phyloP scores from a whole-genome alignment of 2,329 filamentous ascomycete genomes.

The Neonectria ditissima region DNA sequence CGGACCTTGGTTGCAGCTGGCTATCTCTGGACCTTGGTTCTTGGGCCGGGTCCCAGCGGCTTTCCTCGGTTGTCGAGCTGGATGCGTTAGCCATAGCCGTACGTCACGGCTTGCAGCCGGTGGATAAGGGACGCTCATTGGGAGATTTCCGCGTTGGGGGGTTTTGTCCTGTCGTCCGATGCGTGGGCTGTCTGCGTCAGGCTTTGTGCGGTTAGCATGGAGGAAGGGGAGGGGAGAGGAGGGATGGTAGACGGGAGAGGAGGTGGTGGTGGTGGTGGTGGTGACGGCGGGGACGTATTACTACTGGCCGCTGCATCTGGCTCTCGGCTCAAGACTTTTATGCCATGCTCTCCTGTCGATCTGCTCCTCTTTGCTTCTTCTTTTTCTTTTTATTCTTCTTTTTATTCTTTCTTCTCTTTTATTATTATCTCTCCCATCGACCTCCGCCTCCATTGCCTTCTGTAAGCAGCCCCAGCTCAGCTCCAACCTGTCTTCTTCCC shows the following conservation, averaged over 20 bases:
- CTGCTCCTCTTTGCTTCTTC: background rate
- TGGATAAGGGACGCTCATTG: background rate
- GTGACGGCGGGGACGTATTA: slow-evolving; percentile 5
- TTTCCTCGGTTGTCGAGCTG: slow-evolving; percentile 50
- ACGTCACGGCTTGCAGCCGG: slow-evolving; percentile 3
- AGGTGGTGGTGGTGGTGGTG: too few species aligned
- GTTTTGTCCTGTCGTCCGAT: slow-evolving; percentile 29
- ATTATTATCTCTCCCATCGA: background rate
- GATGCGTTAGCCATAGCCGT: too few species aligned
- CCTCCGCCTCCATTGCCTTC: background rate
- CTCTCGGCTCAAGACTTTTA: background rate
- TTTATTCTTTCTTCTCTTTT: background rate
- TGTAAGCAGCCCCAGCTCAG: background rate
- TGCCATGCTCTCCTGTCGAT: slow-evolving; percentile 10
- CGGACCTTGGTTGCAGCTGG: slow-evolving; percentile 29
- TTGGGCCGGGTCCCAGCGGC: slow-evolving; percentile 44
- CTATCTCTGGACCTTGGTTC: slow-evolving; percentile 5
- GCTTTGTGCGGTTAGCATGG: background rate
- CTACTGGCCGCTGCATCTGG: background rate
- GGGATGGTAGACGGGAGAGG: background rate
- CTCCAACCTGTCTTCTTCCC: background rate
- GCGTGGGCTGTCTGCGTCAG: background rate
- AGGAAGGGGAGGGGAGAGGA: background rate
- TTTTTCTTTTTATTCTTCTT: background rate
- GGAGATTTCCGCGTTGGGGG: too few species aligned